phyloP scores from a whole-genome alignment of 2,329 filamentous ascomycete species.

The Xylariaceae sp. region DNA sequence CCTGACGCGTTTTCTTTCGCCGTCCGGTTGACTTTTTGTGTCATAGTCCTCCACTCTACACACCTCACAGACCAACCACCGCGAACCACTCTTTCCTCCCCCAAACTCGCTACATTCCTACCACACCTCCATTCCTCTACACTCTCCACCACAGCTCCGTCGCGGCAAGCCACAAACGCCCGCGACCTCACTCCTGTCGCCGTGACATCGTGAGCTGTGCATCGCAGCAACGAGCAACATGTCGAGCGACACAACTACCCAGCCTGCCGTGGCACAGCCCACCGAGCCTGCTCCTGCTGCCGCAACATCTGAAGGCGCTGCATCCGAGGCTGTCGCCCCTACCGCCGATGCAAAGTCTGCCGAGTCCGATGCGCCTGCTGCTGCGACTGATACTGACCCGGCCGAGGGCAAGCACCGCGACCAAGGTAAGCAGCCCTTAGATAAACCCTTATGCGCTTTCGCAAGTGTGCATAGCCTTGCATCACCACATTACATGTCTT shows the following conservation, averaged over 20 bases:
- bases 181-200: constrained; percentile 5
- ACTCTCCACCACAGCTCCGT: constrained; percentile 1
- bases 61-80: constrained; percentile 5
- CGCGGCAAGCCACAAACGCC: not conserved
- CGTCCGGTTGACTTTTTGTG: constrained; percentile 5
- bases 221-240: constrained; percentile 20
- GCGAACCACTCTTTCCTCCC: constrained; percentile 7
- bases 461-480: too few relatives aligned
- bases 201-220: constrained; percentile 11
- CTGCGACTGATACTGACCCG: constrained; percentile 14
- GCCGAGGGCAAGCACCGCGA: constrained; percentile 14
- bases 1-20: constrained; percentile 30
- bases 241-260: constrained; percentile 31
- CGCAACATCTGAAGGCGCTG: constrained; percentile 10
- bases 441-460: constrained; percentile 4
- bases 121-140: not conserved
- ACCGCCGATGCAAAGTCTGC: constrained; percentile 20
- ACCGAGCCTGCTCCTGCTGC: constrained; percentile 19
- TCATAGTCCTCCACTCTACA: constrained; percentile 5
- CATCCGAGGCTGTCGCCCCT: constrained; percentile 24
- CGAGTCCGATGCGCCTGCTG: constrained; percentile 20
- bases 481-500: too few relatives aligned
- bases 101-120: constrained; percentile 1
- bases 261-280: constrained; percentile 28
- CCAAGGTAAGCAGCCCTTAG: constrained; percentile 20